These are phyloP conservation scores for Brassica carinata DNA, from an alignment of 345 rosid genomes.

Conservation along the genomic window DNA sequence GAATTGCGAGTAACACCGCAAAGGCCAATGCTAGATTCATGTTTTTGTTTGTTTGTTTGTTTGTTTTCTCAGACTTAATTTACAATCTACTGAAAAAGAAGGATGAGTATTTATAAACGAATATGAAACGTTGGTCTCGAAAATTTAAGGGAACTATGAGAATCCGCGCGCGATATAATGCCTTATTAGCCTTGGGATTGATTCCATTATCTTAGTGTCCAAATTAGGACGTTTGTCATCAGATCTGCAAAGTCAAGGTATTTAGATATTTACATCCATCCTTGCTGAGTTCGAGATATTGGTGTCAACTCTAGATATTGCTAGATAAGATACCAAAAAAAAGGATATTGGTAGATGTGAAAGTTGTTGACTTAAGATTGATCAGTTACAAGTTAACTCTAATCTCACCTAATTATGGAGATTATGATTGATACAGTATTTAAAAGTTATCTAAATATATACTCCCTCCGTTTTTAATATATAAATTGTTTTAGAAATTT, in stretches of 20 bases:
- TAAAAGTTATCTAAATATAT: too few species aligned
- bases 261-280: background rate
- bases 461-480: too few species aligned
- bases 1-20: slow-evolving; percentile 7
- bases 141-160: background rate
- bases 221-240: background rate
- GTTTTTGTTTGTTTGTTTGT: background rate
- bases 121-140: slow-evolving; percentile 10
- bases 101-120: slow-evolving; percentile 16
- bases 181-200: slow-evolving; percentile 1
- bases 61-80: background rate
- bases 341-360: background rate
- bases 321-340: background rate
- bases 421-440: too few species aligned
- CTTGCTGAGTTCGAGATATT: background rate
- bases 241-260: background rate
- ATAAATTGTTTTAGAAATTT: too few species aligned
- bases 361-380: too few species aligned
- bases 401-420: too few species aligned
- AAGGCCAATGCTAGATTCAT: slow-evolving; percentile 15
- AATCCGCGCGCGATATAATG: slow-evolving; percentile 18
- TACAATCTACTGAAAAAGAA: background rate
- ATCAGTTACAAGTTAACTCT: too few species aligned
- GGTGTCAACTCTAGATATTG: background rate
- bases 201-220: background rate